A percentile compares a stretch with the other conserved stretches of the same genome.
Evolutionary conservation across 352 stramenopile genomes (phyloP).

Genomic region (Pythium coloratum): DNA sequence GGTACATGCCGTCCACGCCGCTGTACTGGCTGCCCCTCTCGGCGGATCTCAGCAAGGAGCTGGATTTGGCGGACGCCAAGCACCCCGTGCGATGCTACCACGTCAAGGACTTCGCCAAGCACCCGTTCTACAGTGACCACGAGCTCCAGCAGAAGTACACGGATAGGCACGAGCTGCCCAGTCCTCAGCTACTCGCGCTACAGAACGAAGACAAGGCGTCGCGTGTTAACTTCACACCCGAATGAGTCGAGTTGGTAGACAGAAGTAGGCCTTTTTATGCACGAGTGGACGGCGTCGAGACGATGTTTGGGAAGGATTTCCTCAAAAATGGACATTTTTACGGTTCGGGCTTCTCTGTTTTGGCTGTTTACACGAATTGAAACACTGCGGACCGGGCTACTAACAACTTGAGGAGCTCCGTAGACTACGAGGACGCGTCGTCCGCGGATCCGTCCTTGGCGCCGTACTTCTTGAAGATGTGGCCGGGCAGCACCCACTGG

Average conservation of each 20-base stretch:
- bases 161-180: constrained; percentile 20
- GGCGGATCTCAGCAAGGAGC: constrained; percentile 26
- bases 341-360: not conserved
- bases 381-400: not conserved
- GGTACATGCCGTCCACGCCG: constrained; percentile 46
- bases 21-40: constrained; percentile 43
- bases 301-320: not conserved
- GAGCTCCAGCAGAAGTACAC: constrained; percentile 24
- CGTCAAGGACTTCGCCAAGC: constrained; percentile 24
- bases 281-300: constrained; percentile 2
- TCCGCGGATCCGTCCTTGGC: constrained; percentile 3
- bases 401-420: not conserved
- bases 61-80: constrained; percentile 31
- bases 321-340: constrained; percentile 1
- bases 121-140: constrained; percentile 32
- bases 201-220: constrained; percentile 28
- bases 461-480: constrained; percentile 79
- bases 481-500: constrained; percentile 74
- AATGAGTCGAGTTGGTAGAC: constrained; percentile 7
- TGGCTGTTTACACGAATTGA: not conserved
- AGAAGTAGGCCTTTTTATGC: constrained; percentile 11
- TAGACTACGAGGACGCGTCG: not conserved
- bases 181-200: constrained; percentile 10
- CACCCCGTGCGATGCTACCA: constrained; percentile 31
- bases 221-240: constrained; percentile 24